Conservation (phyloP, 495 filamentous ascomycete species). For the Trichoderma virens region DNA sequence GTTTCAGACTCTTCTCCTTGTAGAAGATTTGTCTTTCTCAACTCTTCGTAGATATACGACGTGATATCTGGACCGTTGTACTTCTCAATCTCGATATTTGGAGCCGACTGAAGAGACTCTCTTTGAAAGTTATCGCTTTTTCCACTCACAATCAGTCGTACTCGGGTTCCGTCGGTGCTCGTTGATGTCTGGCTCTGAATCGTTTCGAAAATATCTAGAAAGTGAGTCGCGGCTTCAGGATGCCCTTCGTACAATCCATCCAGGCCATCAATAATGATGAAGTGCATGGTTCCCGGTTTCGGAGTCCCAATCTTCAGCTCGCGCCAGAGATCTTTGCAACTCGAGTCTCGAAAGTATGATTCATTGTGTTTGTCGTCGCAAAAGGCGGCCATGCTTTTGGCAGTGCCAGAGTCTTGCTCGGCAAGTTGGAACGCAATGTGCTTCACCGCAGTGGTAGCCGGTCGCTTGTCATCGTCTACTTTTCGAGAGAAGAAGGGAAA, state of each 20-base stretch:
- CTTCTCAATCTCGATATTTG: neutral
- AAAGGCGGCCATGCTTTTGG: conserved; percentile 14
- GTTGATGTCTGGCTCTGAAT: neutral
- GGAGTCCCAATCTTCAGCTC: conserved; percentile 18
- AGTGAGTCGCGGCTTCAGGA: neutral
- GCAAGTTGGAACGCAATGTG: conserved; percentile 19
- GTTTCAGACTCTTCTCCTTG: neutral
- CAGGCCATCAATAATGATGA: conserved; percentile 20
- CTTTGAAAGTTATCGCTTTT: neutral
- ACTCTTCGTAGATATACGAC: neutral
- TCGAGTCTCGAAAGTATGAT: conserved; percentile 19
- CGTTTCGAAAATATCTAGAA: conserved; percentile 10
- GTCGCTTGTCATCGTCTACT: conserved; percentile 16
- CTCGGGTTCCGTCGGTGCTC: neutral
- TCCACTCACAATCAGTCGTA: neutral
- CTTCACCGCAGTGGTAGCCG: conserved; percentile 19
- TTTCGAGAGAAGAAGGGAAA: conserved; percentile 14
- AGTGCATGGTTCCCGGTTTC: conserved; percentile 16
- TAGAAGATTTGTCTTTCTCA: neutral
- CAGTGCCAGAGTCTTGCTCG: conserved; percentile 20
- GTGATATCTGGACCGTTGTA: neutral
- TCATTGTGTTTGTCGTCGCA: conserved; percentile 15
- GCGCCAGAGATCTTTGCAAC: conserved; percentile 19
- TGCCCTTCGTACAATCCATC: neutral
- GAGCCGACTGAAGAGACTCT: neutral